These are phyloP conservation scores for Verticillium nubilum DNA, from an alignment of 2,329 filamentous ascomycete species.

Conservation along the genomic window DNA sequence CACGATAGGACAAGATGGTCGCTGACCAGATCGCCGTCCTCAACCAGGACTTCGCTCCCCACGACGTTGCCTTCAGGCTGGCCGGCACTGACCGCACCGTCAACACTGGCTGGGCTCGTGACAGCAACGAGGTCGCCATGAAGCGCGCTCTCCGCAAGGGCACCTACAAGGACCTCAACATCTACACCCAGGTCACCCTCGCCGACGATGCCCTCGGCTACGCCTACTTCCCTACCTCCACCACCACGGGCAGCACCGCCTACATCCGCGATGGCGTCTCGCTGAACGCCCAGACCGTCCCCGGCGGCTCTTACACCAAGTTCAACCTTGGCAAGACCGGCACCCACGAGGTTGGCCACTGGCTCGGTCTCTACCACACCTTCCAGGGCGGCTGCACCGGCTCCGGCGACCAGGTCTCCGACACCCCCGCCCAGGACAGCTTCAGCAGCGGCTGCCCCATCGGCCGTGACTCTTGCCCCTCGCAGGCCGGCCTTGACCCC, in stretches of 20 bases:
- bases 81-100: slow-evolving; percentile 37
- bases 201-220: slow-evolving; percentile 33
- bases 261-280: slow-evolving; percentile 35
- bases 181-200: slow-evolving; percentile 40
- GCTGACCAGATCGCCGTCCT: slow-evolving; percentile 34
- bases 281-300: slow-evolving; percentile 27
- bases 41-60: slow-evolving; percentile 36
- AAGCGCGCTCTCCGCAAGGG: slow-evolving; percentile 38
- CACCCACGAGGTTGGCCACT: slow-evolving; percentile 43
- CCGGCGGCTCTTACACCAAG: slow-evolving; percentile 28
- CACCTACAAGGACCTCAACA: slow-evolving; percentile 35
- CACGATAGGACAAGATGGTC: slow-evolving; percentile 18
- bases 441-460: slow-evolving; percentile 27
- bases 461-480: slow-evolving; percentile 29
- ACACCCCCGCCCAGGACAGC: slow-evolving; percentile 33
- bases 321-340: slow-evolving; percentile 26
- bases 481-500: slow-evolving; percentile 23
- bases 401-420: slow-evolving; percentile 31
- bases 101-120: slow-evolving; percentile 40
- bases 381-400: slow-evolving; percentile 35
- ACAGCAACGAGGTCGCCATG: slow-evolving; percentile 34
- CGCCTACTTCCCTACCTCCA: slow-evolving; percentile 35
- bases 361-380: slow-evolving; percentile 43
- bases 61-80: slow-evolving; percentile 39
- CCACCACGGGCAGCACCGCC: slow-evolving; percentile 18